Percentiles rank a stretch among this genome's conserved stretches.
Evolutionary conservation across 2,329 filamentous ascomycete species (phyloP).

Genomic region (Curvularia spicifera): DNA sequence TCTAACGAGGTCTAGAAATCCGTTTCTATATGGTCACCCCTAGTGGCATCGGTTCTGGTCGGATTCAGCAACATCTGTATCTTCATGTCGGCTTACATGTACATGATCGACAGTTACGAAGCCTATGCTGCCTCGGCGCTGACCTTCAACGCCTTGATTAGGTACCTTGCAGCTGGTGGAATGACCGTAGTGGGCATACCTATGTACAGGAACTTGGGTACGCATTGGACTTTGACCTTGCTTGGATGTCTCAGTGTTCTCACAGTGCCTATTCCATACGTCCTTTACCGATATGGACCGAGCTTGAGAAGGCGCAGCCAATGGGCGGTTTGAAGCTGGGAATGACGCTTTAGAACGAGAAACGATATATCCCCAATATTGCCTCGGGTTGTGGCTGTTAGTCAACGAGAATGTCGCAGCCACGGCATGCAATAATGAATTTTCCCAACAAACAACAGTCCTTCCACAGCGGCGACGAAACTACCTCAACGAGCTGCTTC

Average conservation of each 20-base stretch:
- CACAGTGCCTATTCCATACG: conserved; percentile 51
- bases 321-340: conserved; percentile 3
- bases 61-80: conserved; percentile 13
- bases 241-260: conserved; percentile 41
- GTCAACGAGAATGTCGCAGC: background rate
- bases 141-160: conserved; percentile 49
- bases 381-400: background rate
- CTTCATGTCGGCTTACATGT: conserved; percentile 60
- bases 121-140: conserved; percentile 59
- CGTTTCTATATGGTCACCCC: conserved; percentile 20
- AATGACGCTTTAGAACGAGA: background rate
- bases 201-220: conserved; percentile 50
- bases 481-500: background rate
- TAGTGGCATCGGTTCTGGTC: conserved; percentile 55
- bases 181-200: conserved; percentile 51
- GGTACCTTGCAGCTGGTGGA: conserved; percentile 51
- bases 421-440: background rate
- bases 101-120: conserved; percentile 65
- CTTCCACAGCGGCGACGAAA: background rate
- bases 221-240: conserved; percentile 44
- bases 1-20: background rate
- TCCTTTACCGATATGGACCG: conserved; percentile 54
- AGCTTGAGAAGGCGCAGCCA: conserved; percentile 10
- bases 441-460: background rate
- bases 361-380: background rate